Evolutionary conservation across 345 rosid genomes (phyloP).

Genomic region (Eucalyptus cloeziana): DNA sequence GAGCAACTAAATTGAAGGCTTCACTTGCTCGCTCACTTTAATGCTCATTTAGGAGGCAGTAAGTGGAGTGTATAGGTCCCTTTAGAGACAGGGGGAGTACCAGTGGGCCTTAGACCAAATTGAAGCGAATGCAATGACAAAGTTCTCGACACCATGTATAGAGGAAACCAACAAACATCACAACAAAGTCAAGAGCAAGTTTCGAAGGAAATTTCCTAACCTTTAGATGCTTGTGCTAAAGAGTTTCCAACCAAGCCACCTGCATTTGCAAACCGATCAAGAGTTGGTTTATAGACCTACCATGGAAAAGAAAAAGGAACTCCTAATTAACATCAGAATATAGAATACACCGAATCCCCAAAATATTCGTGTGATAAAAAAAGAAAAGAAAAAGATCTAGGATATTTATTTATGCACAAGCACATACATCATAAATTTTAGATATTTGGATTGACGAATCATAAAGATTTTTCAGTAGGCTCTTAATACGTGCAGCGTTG

Average conservation of each 20-base stretch:
- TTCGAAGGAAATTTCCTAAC: slow-evolving; percentile 10
- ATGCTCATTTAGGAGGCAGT: background rate
- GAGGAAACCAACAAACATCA: background rate
- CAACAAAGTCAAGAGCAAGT: background rate
- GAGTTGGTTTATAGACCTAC: slow-evolving; percentile 78
- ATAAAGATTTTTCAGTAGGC: background rate
- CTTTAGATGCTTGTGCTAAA: slow-evolving; percentile 65
- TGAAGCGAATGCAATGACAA: background rate
- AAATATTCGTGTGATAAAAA: background rate
- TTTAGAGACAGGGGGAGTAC: background rate
- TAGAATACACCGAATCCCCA: background rate
- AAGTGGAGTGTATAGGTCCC: background rate
- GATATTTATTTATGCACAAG: too few relatives aligned
- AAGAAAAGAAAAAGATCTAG: background rate
- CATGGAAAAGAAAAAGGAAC: background rate
- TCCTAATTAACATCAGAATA: background rate
- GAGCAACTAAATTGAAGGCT: background rate
- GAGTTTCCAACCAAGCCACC: slow-evolving; percentile 69
- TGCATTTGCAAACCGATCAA: slow-evolving; percentile 44
- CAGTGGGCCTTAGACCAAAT: background rate
- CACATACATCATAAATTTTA: too few relatives aligned
- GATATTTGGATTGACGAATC: too few relatives aligned
- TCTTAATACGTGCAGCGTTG: too few relatives aligned
- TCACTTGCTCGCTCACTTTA: background rate
- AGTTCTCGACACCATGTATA: background rate